Percentiles rank a stretch among this genome's conserved stretches.
These are phyloP conservation scores for Hygrophila difformis DNA, from an alignment of 257 asterid genomes.

Conservation along the genomic window DNA sequence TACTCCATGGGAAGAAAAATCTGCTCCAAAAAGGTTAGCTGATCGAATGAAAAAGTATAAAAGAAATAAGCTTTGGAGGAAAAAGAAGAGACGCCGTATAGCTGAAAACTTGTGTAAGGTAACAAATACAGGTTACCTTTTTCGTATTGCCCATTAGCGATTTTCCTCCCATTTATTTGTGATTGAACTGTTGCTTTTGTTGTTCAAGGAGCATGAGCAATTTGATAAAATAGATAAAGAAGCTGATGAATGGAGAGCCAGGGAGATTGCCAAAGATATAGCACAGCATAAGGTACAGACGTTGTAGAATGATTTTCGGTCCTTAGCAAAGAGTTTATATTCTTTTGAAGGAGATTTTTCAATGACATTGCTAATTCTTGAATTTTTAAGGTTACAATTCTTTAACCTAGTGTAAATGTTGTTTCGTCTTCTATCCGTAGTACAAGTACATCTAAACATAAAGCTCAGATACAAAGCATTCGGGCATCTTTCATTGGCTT, in stretches of 20 bases:
- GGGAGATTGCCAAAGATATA: conserved; percentile 74
- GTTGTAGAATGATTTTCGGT: not conserved
- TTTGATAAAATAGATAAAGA: conserved; percentile 63
- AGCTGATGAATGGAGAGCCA: conserved; percentile 95
- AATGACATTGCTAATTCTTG: not conserved
- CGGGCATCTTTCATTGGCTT: too few relatives aligned
- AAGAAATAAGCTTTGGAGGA: conserved; percentile 84
- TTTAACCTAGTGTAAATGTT: not conserved
- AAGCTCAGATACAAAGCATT: too few relatives aligned
- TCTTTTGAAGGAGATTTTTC: too few relatives aligned
- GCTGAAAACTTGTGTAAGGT: conserved; percentile 69
- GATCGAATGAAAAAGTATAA: conserved; percentile 63
- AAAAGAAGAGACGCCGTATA: conserved; percentile 58
- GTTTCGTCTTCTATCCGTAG: not conserved
- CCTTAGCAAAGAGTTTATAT: not conserved
- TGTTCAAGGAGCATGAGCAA: conserved; percentile 52
- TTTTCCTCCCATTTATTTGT: conserved; percentile 3
- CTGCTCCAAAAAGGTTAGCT: conserved; percentile 48
- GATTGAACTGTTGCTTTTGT: not conserved
- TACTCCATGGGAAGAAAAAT: conserved; percentile 86
- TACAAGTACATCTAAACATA: too few relatives aligned
- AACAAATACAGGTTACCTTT: not conserved
- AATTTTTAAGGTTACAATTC: not conserved
- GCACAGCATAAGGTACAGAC: conserved; percentile 67
- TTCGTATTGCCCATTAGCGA: not conserved